A percentile compares a stretch with the other conserved stretches of the same genome.
These are phyloP conservation scores for Dipodascus albidus DNA, from an alignment of 805 yeast genomes.

Conservation along the genomic window DNA sequence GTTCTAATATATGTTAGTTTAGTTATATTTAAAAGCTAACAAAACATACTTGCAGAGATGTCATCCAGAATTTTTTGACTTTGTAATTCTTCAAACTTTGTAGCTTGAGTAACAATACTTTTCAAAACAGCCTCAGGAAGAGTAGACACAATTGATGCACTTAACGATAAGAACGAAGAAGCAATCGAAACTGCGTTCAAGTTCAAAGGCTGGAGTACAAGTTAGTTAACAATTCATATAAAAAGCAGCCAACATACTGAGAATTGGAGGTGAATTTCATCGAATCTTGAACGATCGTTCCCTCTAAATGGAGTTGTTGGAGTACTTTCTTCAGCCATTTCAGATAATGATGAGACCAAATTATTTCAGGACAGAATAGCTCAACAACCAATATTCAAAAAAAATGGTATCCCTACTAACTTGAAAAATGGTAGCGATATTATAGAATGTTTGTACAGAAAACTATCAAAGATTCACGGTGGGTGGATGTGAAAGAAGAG, in stretches of 20 bases:
- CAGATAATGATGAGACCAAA: too few species aligned
- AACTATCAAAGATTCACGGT: too few species aligned
- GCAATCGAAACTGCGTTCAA: background rate
- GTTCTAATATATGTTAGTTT: background rate
- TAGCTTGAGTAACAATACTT: constrained; percentile 12
- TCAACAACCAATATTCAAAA: too few species aligned
- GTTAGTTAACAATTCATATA: background rate
- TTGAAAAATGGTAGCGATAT: too few species aligned
- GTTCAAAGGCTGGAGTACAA: background rate
- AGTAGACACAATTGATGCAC: background rate
- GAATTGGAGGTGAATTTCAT: background rate
- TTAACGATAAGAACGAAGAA: background rate
- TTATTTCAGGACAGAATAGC: too few species aligned
- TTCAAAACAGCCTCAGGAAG: constrained; percentile 12
- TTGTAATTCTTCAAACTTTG: constrained; percentile 16
- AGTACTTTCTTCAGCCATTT: background rate
- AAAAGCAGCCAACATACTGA: background rate
- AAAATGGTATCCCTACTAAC: too few species aligned
- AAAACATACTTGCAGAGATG: constrained; percentile 14
- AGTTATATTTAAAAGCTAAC: background rate
- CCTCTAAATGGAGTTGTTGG: background rate
- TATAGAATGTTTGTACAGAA: too few species aligned
- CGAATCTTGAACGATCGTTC: background rate
- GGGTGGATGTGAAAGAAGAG: too few species aligned
- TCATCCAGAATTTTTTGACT: constrained; percentile 18